Conservation (phyloP, 768 basidiomycete species). For the Boletus reticulatus region DNA sequence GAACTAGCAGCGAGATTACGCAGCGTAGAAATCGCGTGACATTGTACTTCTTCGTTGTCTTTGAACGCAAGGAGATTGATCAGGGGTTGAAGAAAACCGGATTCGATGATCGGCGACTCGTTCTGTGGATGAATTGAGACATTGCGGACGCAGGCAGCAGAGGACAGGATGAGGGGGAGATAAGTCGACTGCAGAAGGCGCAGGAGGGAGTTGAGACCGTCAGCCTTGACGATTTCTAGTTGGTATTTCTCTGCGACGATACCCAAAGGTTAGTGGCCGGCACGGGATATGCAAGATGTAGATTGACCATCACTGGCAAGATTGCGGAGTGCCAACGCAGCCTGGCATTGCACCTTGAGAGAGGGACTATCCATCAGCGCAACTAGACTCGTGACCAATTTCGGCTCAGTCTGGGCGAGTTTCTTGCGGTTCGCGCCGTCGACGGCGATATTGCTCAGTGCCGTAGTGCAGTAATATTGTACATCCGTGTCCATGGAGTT, state of each 20-base stretch:
- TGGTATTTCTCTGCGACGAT: constrained; percentile 86
- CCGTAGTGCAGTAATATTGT: constrained; percentile 99
- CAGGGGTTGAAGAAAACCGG: constrained; percentile 92
- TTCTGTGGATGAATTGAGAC: constrained; percentile 98
- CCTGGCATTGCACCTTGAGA: constrained; percentile 98
- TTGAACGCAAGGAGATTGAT: constrained; percentile 97
- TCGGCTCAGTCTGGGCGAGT: constrained; percentile 90
- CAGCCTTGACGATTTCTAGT: constrained; percentile 94
- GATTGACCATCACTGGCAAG: constrained; percentile 88
- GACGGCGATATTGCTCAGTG: constrained; percentile 96
- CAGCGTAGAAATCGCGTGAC: constrained; percentile 96
- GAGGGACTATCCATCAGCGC: constrained; percentile 96
- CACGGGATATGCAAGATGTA: constrained; percentile 14
- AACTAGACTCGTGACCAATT: constrained; percentile 90
- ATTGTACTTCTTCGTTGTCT: constrained; percentile 99
- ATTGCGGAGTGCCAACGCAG: constrained; percentile 93
- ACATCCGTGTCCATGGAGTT: constrained; percentile 99
- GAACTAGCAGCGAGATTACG: constrained; percentile 95
- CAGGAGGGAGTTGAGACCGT: constrained; percentile 87
- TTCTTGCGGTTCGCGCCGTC: constrained; percentile 95
- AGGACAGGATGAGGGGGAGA: constrained; percentile 95
- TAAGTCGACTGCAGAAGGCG: constrained; percentile 96
- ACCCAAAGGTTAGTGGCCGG: background rate
- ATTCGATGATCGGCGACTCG: constrained; percentile 98
- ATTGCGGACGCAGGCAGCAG: constrained; percentile 97